These are phyloP conservation scores for Penicillium sp. DNA, from an alignment of 2,329 filamentous ascomycete genomes.

Conservation along the genomic window DNA sequence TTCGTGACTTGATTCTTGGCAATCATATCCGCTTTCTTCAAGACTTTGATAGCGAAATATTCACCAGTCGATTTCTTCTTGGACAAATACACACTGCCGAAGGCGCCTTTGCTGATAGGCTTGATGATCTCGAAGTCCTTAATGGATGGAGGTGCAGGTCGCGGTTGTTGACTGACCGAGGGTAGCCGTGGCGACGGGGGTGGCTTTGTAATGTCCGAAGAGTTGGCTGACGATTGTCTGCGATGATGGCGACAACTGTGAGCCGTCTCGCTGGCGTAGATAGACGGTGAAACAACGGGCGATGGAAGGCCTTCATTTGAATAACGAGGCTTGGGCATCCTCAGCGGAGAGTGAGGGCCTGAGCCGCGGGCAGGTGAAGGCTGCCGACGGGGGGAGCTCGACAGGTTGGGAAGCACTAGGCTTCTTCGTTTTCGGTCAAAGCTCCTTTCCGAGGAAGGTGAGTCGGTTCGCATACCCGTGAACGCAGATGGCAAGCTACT, in stretches of 20 bases:
- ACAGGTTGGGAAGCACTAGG: constrained; percentile 73
- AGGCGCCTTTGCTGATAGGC: constrained; percentile 97
- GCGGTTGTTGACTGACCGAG: constrained; percentile 76
- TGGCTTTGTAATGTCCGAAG: constrained; percentile 65
- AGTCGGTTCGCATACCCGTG: constrained; percentile 75
- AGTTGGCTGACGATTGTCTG: constrained; percentile 84
- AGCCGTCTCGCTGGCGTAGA: constrained; percentile 70
- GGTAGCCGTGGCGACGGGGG: constrained; percentile 80
- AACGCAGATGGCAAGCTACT: constrained; percentile 77
- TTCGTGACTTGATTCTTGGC: constrained; percentile 99
- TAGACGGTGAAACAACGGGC: constrained; percentile 84
- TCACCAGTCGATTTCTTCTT: constrained; percentile 99
- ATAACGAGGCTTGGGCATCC: constrained; percentile 77
- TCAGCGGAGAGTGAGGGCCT: constrained; percentile 79
- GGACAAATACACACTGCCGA: constrained; percentile 94
- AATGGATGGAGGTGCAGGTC: constrained; percentile 89
- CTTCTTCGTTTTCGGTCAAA: constrained; percentile 85
- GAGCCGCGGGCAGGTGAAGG: constrained; percentile 78
- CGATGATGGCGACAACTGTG: constrained; percentile 67
- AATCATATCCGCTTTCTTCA: constrained; percentile 99
- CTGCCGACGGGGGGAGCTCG: constrained; percentile 73
- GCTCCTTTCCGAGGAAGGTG: constrained; percentile 82
- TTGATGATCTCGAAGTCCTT: constrained; percentile 99
- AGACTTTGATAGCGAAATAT: constrained; percentile 96
- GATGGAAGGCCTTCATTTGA: constrained; percentile 63